Conservation (phyloP, 2,329 filamentous ascomycete genomes). For the Calonectria multiphialidica region DNA sequence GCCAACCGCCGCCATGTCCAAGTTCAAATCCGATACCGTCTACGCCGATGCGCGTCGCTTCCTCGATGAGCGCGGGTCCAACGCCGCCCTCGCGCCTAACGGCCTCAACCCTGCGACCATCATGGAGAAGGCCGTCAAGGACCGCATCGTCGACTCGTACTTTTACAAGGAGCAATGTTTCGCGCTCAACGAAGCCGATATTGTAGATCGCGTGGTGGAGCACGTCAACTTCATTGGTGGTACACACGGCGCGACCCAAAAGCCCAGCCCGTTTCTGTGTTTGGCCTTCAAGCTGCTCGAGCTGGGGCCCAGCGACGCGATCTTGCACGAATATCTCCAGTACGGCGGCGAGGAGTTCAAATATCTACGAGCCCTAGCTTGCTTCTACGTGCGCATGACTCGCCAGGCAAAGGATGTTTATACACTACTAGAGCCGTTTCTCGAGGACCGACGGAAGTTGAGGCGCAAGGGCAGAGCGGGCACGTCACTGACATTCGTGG, state of each 20-base stretch:
- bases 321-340: conserved; percentile 83
- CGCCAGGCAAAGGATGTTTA: conserved; percentile 87
- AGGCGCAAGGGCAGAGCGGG: conserved; percentile 80
- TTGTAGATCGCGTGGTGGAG: conserved; percentile 91
- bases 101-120: conserved; percentile 95
- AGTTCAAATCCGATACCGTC: conserved; percentile 64
- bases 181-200: conserved; percentile 84
- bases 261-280: conserved; percentile 92
- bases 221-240: conserved; percentile 87
- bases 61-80: conserved; percentile 91
- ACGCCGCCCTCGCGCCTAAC: conserved; percentile 80
- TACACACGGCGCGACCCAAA: conserved; percentile 86
- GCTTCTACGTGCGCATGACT: conserved; percentile 93
- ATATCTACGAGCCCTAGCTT: conserved; percentile 89
- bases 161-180: conserved; percentile 99
- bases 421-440: conserved; percentile 80
- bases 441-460: conserved; percentile 87
- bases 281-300: conserved; percentile 95
- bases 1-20: conserved; percentile 45
- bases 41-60: conserved; percentile 85
- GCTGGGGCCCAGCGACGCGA: conserved; percentile 82
- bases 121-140: conserved; percentile 94
- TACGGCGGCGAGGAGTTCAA: conserved; percentile 83
- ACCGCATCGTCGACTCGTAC: conserved; percentile 94
- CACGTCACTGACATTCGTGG: conserved; percentile 83